Base-by-base conservation (phyloP, 805 yeast species). In the Metschnikowia corniflorae region DNA sequence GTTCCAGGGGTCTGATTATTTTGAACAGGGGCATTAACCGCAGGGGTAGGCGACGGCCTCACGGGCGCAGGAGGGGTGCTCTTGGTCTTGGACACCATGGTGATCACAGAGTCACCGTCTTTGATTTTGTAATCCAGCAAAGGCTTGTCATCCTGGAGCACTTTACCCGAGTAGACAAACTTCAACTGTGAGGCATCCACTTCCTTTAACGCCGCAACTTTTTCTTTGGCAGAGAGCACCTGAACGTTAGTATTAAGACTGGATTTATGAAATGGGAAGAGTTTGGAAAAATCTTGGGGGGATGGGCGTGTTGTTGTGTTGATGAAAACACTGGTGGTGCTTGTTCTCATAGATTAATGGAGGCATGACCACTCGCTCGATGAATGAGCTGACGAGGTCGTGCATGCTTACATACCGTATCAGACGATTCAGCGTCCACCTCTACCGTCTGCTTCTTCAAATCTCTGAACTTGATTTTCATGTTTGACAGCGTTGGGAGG, bases 161-260 rank as follows among this genome's bases (percentile, higher is more conserved):
- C 91, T 57, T 88, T 88, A 33, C 85, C 96, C 1, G 97, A 87
- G 60, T 82, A 93, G 43, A 93, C 95, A 55, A 93, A 78, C 66
- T 89, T 91, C 58, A 91, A 78, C 54, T 82, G 89, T 2, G 75
- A 61, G 2, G 78, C 73, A 16, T 81, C 91, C 50, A 86, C 81
- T 12, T 73, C 77, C 51, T 85, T 83, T 39, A 73, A 67, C 15
- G 69, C 64, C 1, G 88, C 93, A 34, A 93, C 70, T 50, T 77
- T 77, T 51, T 78, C 80, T 62, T 89, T 91, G 14, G 80, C 80
- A n/a, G 78, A 68, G 10, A 71, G 57, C 22, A 82, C 73, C 81
- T 76, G 40, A 9, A 16, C 6, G 44, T 41, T 48, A 38, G 44
- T 43, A n/a, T n/a, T n/a, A n/a, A n/a, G n/a, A n/a, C n/a, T n/a